Base-by-base conservation (phyloP, 2,329 filamentous ascomycete species). In the Hymenoscyphus repandus region DNA sequence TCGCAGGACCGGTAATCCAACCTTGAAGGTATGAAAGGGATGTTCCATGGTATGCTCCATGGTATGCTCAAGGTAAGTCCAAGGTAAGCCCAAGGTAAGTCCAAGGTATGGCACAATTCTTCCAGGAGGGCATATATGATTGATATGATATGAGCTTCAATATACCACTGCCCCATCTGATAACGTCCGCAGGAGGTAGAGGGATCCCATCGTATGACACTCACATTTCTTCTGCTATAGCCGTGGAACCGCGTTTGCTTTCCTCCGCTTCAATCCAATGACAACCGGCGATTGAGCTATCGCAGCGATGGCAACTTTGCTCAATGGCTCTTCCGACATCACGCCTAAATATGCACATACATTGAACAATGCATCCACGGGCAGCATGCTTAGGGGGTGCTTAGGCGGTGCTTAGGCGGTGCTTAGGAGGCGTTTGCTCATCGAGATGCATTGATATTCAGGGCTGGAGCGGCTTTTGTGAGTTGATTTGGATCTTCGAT, bases 321-420 rank as follows among this genome's bases (percentile, higher is more conserved):
- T 27, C 22, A 38, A 39, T 45, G 31, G 46, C 44, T 40, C 37
- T 37, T 54, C 49, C 50, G 47, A 41, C 47, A 42, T 57, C 50
- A 51, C 40, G 55, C 55, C 50, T 55, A 53, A 57, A 53, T 57
- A 50, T 55, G 55, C 55, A 51, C 15, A 37, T 37, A 17, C 34
- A 27, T 27, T 27, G 22, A 7, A 27, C 22, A 27, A 27, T 27
- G 22, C n/a, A n/a, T n/a, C n/a, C n/a, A n/a, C n/a, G n/a, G n/a
- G n/a, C n/a, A n/a, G n/a, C n/a, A n/a, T n/a, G n/a, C n/a, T n/a
- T n/a, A n/a, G n/a, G n/a, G n/a, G n/a, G n/a, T n/a, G n/a, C n/a
- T n/a, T n/a, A n/a, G n/a, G n/a, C n/a, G n/a, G n/a, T n/a, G n/a
- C n/a, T n/a, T n/a, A n/a, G n/a, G n/a, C n/a, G n/a, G n/a, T n/a